Evolutionary conservation across 495 filamentous ascomycete genomes (phyloP).

Genomic region (Oleoguttula mirabilis): DNA sequence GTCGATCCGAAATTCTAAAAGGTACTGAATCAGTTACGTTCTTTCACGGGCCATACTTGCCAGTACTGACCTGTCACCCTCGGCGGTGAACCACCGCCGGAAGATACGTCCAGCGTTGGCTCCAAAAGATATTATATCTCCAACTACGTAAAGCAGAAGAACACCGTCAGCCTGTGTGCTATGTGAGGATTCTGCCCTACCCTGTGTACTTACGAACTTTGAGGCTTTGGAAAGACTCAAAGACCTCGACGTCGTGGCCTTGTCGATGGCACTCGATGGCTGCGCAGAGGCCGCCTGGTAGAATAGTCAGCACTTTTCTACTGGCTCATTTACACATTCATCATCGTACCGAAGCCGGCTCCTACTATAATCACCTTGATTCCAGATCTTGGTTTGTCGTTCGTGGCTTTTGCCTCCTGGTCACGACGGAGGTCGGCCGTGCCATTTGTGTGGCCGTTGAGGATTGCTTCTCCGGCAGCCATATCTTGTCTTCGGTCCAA

Average conservation of each 20-base stretch:
- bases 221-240: slow-evolving; percentile 49
- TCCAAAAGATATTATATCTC: slow-evolving; percentile 55
- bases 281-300: slow-evolving; percentile 51
- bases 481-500: too few relatives aligned
- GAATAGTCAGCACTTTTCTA: slow-evolving; percentile 45
- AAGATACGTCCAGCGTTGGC: slow-evolving; percentile 36
- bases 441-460: slow-evolving; percentile 56
- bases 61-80: too few relatives aligned
- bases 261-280: slow-evolving; percentile 53
- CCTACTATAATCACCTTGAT: slow-evolving; percentile 30
- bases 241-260: slow-evolving; percentile 46
- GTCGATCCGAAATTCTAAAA: slow-evolving; percentile 34
- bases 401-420: neutral
- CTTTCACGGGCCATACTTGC: too few relatives aligned
- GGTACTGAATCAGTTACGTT: too few relatives aligned
- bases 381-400: slow-evolving; percentile 12
- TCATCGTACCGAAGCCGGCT: slow-evolving; percentile 19
- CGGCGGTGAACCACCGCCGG: slow-evolving; percentile 29
- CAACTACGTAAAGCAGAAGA: too few relatives aligned
- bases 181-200: too few relatives aligned
- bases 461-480: slow-evolving; percentile 11
- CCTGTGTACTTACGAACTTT: too few relatives aligned
- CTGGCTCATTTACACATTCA: slow-evolving; percentile 13
- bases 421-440: too few relatives aligned
- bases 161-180: too few relatives aligned